Percentiles rank a stretch among this genome's conserved stretches.
Conservation (phyloP, 495 filamentous ascomycete species). For the Jackrogersella multiformis region DNA sequence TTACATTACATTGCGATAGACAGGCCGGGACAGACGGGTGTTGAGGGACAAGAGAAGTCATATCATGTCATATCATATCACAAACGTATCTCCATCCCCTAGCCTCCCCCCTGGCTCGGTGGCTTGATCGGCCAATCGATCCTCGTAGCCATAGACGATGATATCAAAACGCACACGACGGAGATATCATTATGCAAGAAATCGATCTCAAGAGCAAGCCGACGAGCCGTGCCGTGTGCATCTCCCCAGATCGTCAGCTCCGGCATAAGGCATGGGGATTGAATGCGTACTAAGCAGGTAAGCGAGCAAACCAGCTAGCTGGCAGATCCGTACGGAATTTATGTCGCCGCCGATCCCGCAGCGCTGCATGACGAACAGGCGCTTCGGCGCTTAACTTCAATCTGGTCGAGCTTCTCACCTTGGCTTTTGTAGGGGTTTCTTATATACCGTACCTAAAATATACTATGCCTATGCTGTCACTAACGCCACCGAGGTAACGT, state of each 20-base stretch:
- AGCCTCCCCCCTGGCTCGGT: background rate
- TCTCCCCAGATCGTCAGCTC: conserved; percentile 3
- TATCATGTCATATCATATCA: background rate
- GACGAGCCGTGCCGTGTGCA: background rate
- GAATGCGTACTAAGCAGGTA: conserved; percentile 3
- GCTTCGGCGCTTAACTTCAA: conserved; percentile 2
- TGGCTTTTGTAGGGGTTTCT: background rate
- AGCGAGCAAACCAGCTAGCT: background rate
- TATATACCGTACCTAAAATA: background rate
- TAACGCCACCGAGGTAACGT: conserved; percentile 10
- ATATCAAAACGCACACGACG: background rate
- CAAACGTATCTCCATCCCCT: background rate
- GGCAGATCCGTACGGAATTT: background rate
- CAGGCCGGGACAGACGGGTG: background rate
- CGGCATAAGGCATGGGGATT: background rate
- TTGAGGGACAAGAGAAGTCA: background rate
- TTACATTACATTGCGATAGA: background rate
- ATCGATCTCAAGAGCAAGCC: background rate
- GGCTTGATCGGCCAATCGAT: background rate
- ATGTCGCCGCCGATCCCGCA: background rate
- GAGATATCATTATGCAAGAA: background rate
- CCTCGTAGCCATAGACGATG: background rate
- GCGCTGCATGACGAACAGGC: background rate
- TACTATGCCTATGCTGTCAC: background rate
- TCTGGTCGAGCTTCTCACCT: background rate